Evolutionary conservation across 1,284 basidiomycete species (phyloP).

Genomic region (Thecaphora thlaspeos): DNA sequence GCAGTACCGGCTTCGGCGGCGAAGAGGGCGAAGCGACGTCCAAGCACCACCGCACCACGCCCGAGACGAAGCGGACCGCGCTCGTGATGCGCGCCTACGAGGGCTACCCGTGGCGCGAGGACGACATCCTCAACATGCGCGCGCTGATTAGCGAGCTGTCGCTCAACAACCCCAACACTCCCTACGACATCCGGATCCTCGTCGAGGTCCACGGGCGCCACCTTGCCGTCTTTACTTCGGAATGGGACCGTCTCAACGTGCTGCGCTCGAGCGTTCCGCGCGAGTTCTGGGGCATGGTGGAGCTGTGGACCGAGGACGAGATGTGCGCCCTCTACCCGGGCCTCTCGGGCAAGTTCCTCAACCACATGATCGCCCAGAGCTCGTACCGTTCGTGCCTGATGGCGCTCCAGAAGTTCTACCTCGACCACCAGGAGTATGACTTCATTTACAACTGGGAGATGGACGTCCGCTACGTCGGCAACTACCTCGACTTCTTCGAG

Average conservation of each 20-base stretch:
- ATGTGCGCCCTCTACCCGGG: slow-evolving; percentile 57
- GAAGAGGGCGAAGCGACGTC: neutral
- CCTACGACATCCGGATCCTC: slow-evolving; percentile 57
- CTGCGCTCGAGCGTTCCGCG: slow-evolving; percentile 52
- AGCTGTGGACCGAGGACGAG: slow-evolving; percentile 57
- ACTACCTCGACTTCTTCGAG: slow-evolving; percentile 57
- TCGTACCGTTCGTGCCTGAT: slow-evolving; percentile 58
- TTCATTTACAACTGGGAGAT: slow-evolving; percentile 58
- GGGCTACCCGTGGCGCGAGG: slow-evolving; percentile 57
- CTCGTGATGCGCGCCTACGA: slow-evolving; percentile 56
- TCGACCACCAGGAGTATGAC: slow-evolving; percentile 58
- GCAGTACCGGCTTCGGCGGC: slow-evolving; percentile 1
- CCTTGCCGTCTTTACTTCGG: slow-evolving; percentile 55
- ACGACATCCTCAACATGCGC: slow-evolving; percentile 57
- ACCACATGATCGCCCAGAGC: slow-evolving; percentile 57
- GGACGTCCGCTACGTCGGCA: slow-evolving; percentile 57
- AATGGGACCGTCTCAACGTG: slow-evolving; percentile 57
- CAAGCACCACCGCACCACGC: slow-evolving; percentile 31
- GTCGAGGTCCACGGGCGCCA: slow-evolving; percentile 55
- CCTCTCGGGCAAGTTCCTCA: slow-evolving; percentile 55
- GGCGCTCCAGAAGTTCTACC: slow-evolving; percentile 57
- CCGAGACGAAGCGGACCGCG: slow-evolving; percentile 53
- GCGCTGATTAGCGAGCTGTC: slow-evolving; percentile 56
- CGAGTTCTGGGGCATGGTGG: slow-evolving; percentile 58
- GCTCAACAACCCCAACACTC: slow-evolving; percentile 57